phyloP scores from a whole-genome alignment of 345 rosid species.

The Eucalyptus marginata region DNA sequence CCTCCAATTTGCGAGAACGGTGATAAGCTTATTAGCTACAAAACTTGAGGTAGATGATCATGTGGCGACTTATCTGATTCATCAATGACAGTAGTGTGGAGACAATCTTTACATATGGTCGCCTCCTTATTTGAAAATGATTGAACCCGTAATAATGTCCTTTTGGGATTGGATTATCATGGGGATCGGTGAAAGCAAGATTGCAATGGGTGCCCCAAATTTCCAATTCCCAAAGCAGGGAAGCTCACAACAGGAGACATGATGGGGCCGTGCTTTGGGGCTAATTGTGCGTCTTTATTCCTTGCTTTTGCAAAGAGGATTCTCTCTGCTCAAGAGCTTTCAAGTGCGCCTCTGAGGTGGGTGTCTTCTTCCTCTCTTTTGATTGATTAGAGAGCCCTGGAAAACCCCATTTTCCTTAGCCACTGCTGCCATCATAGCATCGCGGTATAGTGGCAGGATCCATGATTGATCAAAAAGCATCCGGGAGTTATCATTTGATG shows the following conservation, averaged over 20 bases:
- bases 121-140: neutral
- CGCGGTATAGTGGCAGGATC: neutral
- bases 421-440: neutral
- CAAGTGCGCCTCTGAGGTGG: neutral
- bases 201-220: neutral
- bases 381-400: neutral
- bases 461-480: neutral
- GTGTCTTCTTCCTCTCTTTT: neutral
- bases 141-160: neutral
- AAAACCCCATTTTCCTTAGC: neutral
- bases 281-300: constrained; percentile 14
- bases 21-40: neutral
- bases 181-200: neutral
- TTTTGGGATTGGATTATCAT: neutral
- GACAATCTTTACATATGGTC: neutral
- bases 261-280: constrained; percentile 1
- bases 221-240: neutral
- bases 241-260: neutral
- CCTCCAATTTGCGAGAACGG: neutral
- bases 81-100: neutral
- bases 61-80: neutral
- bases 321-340: neutral
- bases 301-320: constrained; percentile 1
- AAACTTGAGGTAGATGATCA: neutral
- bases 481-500: neutral